Conservation (phyloP, 495 filamentous ascomycete genomes). For the Hypoxylon lenormandii region DNA sequence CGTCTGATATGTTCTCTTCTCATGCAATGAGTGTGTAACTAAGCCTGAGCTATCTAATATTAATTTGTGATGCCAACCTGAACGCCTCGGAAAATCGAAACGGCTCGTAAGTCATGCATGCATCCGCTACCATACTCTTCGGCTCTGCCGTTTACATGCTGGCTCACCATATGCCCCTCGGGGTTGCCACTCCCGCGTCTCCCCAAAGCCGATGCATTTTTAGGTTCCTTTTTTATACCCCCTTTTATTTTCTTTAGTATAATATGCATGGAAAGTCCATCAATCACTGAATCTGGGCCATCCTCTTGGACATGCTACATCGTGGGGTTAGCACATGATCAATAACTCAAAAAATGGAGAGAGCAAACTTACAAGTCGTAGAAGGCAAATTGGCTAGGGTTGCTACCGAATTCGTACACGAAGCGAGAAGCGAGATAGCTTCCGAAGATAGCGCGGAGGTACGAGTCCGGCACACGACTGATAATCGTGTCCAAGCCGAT, state of each 20-base stretch:
- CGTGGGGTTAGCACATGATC: slow-evolving; percentile 44
- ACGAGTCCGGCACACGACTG: slow-evolving; percentile 86
- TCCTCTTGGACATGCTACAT: slow-evolving; percentile 62
- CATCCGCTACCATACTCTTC: background rate
- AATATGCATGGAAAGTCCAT: slow-evolving; percentile 9
- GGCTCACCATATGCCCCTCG: slow-evolving; percentile 9
- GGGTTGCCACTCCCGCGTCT: slow-evolving; percentile 16
- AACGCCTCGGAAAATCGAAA: slow-evolving; percentile 29
- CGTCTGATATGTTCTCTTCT: slow-evolving; percentile 10
- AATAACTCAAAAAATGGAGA: background rate
- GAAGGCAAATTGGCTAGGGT: slow-evolving; percentile 95
- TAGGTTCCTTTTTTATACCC: slow-evolving; percentile 10
- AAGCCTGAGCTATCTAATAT: slow-evolving; percentile 23
- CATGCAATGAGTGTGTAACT: background rate
- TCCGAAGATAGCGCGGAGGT: slow-evolving; percentile 94
- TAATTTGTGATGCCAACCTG: slow-evolving; percentile 16
- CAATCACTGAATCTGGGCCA: slow-evolving; percentile 53
- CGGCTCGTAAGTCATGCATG: slow-evolving; percentile 32
- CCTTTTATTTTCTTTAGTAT: slow-evolving; percentile 3
- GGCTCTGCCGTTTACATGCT: slow-evolving; percentile 4
- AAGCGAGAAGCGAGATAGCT: slow-evolving; percentile 94
- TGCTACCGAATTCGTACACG: slow-evolving; percentile 92
- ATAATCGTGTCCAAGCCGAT: slow-evolving; percentile 90
- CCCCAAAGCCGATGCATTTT: slow-evolving; percentile 19
- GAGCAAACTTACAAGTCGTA: slow-evolving; percentile 91